Percentiles rank a stretch among this genome's conserved stretches.
Evolutionary conservation across 176 grass and related monocot genomes (phyloP).

Genomic region (Otatea glauca): DNA sequence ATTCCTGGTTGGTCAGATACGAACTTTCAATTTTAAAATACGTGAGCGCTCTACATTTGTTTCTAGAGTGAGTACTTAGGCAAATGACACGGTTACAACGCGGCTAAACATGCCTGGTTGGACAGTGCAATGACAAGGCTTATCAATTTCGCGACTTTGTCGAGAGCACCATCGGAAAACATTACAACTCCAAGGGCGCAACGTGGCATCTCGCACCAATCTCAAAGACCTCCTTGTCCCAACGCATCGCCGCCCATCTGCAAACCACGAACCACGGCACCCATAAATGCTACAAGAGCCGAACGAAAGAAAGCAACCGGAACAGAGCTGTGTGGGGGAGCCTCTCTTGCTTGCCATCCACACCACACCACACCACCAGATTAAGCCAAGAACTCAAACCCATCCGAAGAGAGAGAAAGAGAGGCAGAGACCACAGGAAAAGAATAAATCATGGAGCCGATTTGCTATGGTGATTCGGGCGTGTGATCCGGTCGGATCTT

Average conservation of each 20-base stretch:
- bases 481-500: slow-evolving; percentile 82
- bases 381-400: slow-evolving; percentile 27
- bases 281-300: not conserved
- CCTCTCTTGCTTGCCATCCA: not conserved
- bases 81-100: too few species aligned
- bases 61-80: too few species aligned
- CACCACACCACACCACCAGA: not conserved
- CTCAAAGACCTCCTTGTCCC: not conserved
- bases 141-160: not conserved
- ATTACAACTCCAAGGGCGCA: not conserved
- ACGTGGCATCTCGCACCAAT: not conserved
- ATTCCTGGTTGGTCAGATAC: too few species aligned
- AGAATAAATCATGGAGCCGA: slow-evolving; percentile 67
- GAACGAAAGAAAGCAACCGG: not conserved
- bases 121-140: too few species aligned
- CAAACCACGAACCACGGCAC: slow-evolving; percentile 26
- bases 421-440: slow-evolving; percentile 40
- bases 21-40: too few species aligned
- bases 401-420: not conserved
- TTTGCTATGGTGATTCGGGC: slow-evolving; percentile 73
- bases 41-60: too few species aligned
- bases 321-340: not conserved
- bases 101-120: too few species aligned
- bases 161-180: not conserved
- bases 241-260: not conserved